Evolutionary conservation across 208 protist genomes (phyloP), one percentile per base, ranked within the genome.

Genomic region (Leptomonas pyrrhocoris): DNA sequence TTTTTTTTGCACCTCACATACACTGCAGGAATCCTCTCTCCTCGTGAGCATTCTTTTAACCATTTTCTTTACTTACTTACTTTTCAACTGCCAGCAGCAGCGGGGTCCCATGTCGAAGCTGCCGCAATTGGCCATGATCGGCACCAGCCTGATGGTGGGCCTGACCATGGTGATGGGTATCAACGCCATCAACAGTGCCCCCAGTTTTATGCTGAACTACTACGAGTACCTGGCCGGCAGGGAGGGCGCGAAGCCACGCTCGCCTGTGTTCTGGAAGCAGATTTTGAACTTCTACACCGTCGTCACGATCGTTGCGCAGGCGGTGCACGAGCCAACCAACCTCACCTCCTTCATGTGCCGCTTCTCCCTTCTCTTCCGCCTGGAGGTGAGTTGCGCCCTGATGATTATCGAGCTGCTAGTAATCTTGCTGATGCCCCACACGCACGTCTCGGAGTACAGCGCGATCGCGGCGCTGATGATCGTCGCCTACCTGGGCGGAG

Each of bases 161-260:
- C 38, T 94, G 30, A 89, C 90, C 19, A 92, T 94, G 77, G 80
- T 98, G 40, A 91, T 97, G 72, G 89, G 90, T n/a, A 83, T 90
- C 61, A 97, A 94, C 53, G 84, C 88, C 18, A 83, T 96, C 57
- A 96, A 93, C 59, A 91, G 86, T 9, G 90, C 90, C 12, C 90
- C 87, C 0, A 83, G 77, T 56, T 97, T 96, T 73, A 97, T 97
- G 79, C 51, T 86, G 0, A 72, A 95, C 16, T 95, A 92, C 73
- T 93, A 92, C 68, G 84, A 89, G 76, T 95, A 90, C 64, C 59
- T 93, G 43, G 40, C 34, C 16, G 74, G 79, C 27, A 69, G 76
- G 67, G 50, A 77, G 12, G 36, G 57, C 30, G 75, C 89, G 40
- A 43, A 61, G 38, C 68, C 84, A 6, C 54, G 60, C 23, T 74